Evolutionary conservation across 768 basidiomycete genomes (phyloP).

Genomic region (Rhodotorula diobovata): DNA sequence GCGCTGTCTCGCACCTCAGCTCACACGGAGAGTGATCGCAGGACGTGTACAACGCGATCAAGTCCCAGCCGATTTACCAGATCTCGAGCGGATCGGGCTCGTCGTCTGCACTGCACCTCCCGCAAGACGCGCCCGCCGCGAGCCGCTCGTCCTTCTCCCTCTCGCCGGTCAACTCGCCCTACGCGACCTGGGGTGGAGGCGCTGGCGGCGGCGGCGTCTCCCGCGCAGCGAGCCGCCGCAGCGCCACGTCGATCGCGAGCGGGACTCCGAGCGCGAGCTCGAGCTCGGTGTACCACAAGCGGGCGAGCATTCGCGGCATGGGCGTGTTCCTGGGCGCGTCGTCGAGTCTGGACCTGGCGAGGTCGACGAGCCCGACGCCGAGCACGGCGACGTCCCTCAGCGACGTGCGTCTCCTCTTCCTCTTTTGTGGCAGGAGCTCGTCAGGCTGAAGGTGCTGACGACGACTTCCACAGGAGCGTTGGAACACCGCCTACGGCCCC

Average conservation of each 20-base stretch:
- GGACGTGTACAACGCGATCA: conserved; percentile 91
- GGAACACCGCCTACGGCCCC: conserved; percentile 32
- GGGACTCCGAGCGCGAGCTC: conserved; percentile 41
- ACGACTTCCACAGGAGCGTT: conserved; percentile 51
- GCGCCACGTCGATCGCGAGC: conserved; percentile 10
- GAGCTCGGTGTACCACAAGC: conserved; percentile 65
- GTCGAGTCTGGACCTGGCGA: conserved; percentile 61
- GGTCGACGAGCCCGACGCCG: conserved; percentile 87
- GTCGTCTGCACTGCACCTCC: conserved; percentile 37
- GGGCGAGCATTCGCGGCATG: conserved; percentile 84
- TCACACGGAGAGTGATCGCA: too few species aligned
- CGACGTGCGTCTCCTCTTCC: conserved; percentile 51
- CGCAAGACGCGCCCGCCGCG: conserved; percentile 12
- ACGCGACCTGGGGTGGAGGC: conserved; percentile 37
- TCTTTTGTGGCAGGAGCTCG: too few species aligned
- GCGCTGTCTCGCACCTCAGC: conserved; percentile 46
- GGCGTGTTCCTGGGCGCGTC: conserved; percentile 70
- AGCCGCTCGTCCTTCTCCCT: conserved; percentile 34
- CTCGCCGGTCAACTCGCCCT: conserved; percentile 36
- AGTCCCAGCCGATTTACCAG: conserved; percentile 47
- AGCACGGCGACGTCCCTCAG: conserved; percentile 85
- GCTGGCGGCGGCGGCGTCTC: conserved; percentile 16
- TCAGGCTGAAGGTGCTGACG: not conserved
- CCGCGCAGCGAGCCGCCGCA: conserved; percentile 56
- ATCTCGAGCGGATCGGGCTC: conserved; percentile 3